Evolutionary conservation across 169 alveolate genomes (phyloP).

Genomic region (Plasmodium cynomolgi): DNA sequence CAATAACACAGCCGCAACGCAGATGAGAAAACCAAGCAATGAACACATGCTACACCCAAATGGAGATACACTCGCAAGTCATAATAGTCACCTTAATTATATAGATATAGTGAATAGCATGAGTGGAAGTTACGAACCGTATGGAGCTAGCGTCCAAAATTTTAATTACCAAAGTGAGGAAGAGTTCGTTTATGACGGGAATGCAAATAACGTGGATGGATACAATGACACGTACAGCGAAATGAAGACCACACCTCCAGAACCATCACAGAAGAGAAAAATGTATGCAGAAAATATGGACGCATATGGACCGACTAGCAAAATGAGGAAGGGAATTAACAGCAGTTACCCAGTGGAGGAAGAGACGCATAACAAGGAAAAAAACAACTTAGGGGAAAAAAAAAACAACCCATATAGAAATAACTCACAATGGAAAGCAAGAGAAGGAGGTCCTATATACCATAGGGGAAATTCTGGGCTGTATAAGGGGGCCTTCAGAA

Average conservation of each 20-base stretch:
- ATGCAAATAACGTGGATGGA: not conserved
- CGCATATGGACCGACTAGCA: not conserved
- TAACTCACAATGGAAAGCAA: not conserved
- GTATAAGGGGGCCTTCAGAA: constrained; percentile 1
- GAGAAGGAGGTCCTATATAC: not conserved
- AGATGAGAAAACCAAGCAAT: not conserved
- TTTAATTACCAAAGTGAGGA: not conserved
- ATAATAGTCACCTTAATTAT: not conserved
- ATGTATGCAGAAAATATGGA: not conserved
- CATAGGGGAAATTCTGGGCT: not conserved
- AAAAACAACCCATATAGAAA: not conserved
- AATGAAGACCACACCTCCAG: not conserved
- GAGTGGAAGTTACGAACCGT: not conserved
- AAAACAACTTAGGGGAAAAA: not conserved
- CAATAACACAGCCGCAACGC: not conserved
- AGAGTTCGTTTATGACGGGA: not conserved
- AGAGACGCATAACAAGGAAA: not conserved
- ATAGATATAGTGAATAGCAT: not conserved
- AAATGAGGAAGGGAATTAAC: not conserved
- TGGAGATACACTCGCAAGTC: not conserved
- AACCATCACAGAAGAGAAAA: not conserved
- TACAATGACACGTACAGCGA: not conserved
- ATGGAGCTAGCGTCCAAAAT: not conserved
- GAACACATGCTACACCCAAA: not conserved
- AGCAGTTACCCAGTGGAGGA: not conserved